Base-by-base conservation (phyloP, 345 rosid genomes). In the Murraya paniculata region DNA sequence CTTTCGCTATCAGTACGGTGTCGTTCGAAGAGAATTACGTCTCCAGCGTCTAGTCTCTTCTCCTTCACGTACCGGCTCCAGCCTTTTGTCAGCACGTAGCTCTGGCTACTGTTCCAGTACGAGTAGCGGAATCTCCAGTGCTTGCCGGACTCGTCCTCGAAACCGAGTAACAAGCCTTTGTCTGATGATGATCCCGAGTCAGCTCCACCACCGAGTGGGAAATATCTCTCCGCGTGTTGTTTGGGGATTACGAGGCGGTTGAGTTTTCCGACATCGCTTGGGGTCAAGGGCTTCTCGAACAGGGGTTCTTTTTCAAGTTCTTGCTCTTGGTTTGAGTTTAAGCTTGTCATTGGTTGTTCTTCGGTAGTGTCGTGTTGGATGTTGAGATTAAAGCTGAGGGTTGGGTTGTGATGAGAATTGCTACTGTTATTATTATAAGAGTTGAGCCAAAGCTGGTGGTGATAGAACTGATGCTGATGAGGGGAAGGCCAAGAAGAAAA, bases 21-120 rank as follows among this genome's bases (percentile, higher is more conserved):
- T 36, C 97, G 89, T 71, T 86, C 85, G 79, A 94, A 94, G 72
- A 85, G 82, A 77, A 92, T 87, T 36, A 90, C 81, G 76, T 94
- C 98, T 0, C 98, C 98, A 1, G 97, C 97, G 60, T 89, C 95
- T 0, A 94, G 92, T 62, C 88, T 89, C 82, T 94, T 94, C 79
- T 94, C 98, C 77, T 92, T 94, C 21, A 94, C 97, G 72, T 92
- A 94, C 59, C 94, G 79, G 75, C 98, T 92, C 98, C 98, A 94
- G 8, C 98, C 98, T 85, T 94, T 94, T 8, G 98, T 94, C 80
- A 93, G 75, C 22, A 93, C 98, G 72, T 93, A 93, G 86, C 98
- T 93, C 53, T 93, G 98, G 71, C 98, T 94, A 56, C 93, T 90
- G 73, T 86, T 88, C 98, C 98, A 94, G 72, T 92, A 94, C 7